Base-by-base conservation (phyloP, 352 stramenopile genomes). In the Paralagenidium karlingii region DNA sequence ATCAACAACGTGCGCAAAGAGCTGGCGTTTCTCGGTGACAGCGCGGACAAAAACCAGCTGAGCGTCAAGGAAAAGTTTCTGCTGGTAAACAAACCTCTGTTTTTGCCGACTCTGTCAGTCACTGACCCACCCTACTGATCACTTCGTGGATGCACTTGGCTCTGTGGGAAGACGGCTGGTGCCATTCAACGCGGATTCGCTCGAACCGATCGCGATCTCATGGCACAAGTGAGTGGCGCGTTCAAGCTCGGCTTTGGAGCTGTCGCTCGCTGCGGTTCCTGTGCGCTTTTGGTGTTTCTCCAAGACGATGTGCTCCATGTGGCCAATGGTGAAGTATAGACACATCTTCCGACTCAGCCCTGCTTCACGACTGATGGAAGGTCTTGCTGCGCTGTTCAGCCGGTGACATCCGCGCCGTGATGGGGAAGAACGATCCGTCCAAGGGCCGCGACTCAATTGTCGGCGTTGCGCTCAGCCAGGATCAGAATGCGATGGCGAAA, bases 401-500 rank as follows among this genome's bases (percentile, higher is more conserved):
- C 20, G 81, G 81, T 22, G 81, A 95, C 34, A 90, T 82, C 21
- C 71, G 81, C 38, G 73, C 70, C 2, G 75, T 95, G 19, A 36
- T 95, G 39, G 79, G 65, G 31, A 76, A 74, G 39, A 40, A 48
- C 8, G 43, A 60, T 2, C 49, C 47, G 15, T 27, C n/a, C 5
- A 40, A 11, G 9, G 30, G 37, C 8, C 56, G 63, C n/a, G 45
- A 65, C 21, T 45, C 38, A 19, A 45, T 84, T 16, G 43, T 71
- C 12, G 81, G 80, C 0, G 56, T 88, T 4, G 58, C 78, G 0
- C 61, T 95, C 16, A 95, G 82, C 31, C 80, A 90, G 25, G 89
- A 97, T 53, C 89, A 97, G 47, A 97, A 97, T 42, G 82, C 82
- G 21, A 90, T 92, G 62, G 68, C 87, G 33, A 68, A 81, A 29